These are phyloP conservation scores for Xylaria sp. DNA, from an alignment of 2,329 filamentous ascomycete genomes.

Conservation along the genomic window DNA sequence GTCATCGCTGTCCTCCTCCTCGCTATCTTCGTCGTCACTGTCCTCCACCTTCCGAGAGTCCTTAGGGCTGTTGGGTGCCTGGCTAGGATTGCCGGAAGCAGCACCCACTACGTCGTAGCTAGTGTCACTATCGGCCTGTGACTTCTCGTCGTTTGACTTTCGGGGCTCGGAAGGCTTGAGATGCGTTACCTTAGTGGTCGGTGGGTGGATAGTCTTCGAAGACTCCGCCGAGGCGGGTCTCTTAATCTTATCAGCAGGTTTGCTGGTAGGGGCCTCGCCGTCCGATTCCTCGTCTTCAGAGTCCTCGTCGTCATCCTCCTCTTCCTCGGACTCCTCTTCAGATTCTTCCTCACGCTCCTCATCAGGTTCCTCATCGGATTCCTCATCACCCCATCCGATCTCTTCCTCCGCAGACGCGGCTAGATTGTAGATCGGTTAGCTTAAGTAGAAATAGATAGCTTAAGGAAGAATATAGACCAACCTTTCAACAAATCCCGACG, in stretches of 20 bases:
- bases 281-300: conserved; percentile 29
- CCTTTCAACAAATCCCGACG: conserved; percentile 91
- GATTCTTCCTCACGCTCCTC: conserved; percentile 78
- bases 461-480: conserved; percentile 56
- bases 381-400: conserved; percentile 67
- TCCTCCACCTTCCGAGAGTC: conserved; percentile 68
- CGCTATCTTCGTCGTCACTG: conserved; percentile 60
- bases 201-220: conserved; percentile 70
- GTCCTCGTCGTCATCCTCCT: conserved; percentile 59
- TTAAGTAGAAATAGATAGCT: conserved; percentile 40
- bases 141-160: conserved; percentile 87
- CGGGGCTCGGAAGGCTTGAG: conserved; percentile 74
- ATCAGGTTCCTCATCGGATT: conserved; percentile 37
- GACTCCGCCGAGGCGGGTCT: conserved; percentile 63
- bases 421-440: conserved; percentile 52
- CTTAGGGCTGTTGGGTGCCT: conserved; percentile 76
- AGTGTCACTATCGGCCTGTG: conserved; percentile 90
- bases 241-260: conserved; percentile 54
- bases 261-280: conserved; percentile 49
- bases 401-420: conserved; percentile 79
- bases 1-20: conserved; percentile 36
- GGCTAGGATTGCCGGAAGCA: conserved; percentile 79
- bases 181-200: conserved; percentile 50
- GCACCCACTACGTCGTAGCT: conserved; percentile 94
- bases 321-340: conserved; percentile 74